These are phyloP conservation scores for Suhomyces atakaporum DNA, from an alignment of 1,139 yeast species.

Conservation along the genomic window DNA sequence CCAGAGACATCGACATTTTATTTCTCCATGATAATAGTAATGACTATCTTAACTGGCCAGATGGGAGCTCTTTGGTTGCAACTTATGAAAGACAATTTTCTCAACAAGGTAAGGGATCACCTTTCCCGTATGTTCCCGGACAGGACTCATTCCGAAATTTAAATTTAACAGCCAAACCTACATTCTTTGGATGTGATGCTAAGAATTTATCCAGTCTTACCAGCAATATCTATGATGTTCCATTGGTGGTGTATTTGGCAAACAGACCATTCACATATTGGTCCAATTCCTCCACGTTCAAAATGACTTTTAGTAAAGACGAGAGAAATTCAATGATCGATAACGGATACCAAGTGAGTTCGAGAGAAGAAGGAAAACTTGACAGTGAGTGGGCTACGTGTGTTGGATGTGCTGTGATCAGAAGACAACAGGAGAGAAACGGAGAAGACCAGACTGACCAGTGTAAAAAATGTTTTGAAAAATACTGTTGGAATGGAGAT, in stretches of 20 bases:
- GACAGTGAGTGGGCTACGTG: slow-evolving; percentile 77
- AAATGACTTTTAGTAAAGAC: slow-evolving; percentile 32
- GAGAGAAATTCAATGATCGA: slow-evolving; percentile 63
- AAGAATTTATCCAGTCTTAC: slow-evolving; percentile 52
- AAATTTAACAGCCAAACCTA: slow-evolving; percentile 24
- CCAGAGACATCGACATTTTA: slow-evolving; percentile 22
- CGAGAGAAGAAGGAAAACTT: slow-evolving; percentile 70
- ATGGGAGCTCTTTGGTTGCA: slow-evolving; percentile 20
- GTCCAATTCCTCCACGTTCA: slow-evolving; percentile 22
- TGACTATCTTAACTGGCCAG: slow-evolving; percentile 21
- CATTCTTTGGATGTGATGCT: slow-evolving; percentile 27
- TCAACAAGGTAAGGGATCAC: slow-evolving; percentile 30
- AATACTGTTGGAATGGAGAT: slow-evolving; percentile 81
- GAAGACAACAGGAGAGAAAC: slow-evolving; percentile 75
- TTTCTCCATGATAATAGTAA: slow-evolving; percentile 22
- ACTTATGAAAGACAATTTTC: slow-evolving; percentile 23
- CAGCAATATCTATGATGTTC: slow-evolving; percentile 19
- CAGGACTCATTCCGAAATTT: slow-evolving; percentile 18
- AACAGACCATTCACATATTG: slow-evolving; percentile 24
- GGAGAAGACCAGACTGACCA: slow-evolving; percentile 64
- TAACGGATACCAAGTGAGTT: slow-evolving; percentile 79
- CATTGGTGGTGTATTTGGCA: slow-evolving; percentile 24
- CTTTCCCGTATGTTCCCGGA: slow-evolving; percentile 25
- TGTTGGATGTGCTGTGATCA: slow-evolving; percentile 84
- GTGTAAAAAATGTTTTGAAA: slow-evolving; percentile 68